Conservation (phyloP, 768 basidiomycete genomes). For the Suillus alpinus region DNA sequence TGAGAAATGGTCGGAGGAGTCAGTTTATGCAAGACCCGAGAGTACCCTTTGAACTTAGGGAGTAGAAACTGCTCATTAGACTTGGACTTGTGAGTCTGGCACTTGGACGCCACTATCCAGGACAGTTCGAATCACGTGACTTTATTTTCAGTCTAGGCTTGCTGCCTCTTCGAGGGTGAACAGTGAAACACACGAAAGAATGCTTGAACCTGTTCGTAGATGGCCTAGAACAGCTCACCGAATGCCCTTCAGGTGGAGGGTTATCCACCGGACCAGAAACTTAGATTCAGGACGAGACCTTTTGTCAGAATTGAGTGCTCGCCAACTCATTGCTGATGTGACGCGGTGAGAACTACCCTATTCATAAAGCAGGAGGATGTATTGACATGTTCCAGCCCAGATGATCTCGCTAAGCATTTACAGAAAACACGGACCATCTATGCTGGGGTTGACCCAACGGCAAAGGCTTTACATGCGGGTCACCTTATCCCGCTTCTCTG, state of each 20-base stretch:
- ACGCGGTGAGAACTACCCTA: conserved; percentile 28
- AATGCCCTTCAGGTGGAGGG: background rate
- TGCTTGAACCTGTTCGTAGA: conserved; percentile 22
- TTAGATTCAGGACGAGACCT: conserved; percentile 22
- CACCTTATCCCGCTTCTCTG: conserved; percentile 88
- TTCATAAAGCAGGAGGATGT: background rate
- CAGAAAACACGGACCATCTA: conserved; percentile 58
- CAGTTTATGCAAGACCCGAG: background rate
- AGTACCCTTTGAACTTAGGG: background rate
- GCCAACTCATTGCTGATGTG: conserved; percentile 35
- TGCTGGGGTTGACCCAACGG: conserved; percentile 91
- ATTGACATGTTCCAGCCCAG: conserved; percentile 33
- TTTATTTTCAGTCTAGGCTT: background rate
- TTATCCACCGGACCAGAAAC: conserved; percentile 5
- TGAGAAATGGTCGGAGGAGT: background rate
- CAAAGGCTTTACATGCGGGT: conserved; percentile 85
- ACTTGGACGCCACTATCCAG: background rate
- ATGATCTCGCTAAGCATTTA: conserved; percentile 39
- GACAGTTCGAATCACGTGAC: background rate
- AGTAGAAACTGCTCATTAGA: background rate
- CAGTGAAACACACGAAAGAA: conserved; percentile 9
- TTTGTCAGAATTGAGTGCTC: conserved; percentile 30
- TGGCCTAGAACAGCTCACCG: conserved; percentile 11
- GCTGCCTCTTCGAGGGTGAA: background rate
- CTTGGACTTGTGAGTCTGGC: background rate